Conservation (phyloP, 352 stramenopile species). For the Globisporangium polare region DNA sequence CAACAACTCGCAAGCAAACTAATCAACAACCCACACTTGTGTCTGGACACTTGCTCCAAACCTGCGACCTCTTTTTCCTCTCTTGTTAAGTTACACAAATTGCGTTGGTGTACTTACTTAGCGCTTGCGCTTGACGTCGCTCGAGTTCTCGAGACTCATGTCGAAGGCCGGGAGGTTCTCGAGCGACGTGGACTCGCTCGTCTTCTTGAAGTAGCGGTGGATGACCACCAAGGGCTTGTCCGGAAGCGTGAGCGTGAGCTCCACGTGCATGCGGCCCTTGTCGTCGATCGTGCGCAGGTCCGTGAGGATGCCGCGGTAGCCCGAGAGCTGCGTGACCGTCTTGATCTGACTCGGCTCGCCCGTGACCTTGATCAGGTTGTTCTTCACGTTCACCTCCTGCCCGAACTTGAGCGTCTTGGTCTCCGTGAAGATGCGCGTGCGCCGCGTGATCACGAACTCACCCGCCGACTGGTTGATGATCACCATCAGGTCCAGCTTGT, state of each 20-base stretch:
- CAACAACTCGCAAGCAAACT: neutral
- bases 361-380: slow-evolving; percentile 83
- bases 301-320: slow-evolving; percentile 69
- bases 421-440: slow-evolving; percentile 88
- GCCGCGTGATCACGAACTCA: slow-evolving; percentile 84
- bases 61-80: neutral
- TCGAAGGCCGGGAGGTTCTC: slow-evolving; percentile 87
- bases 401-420: slow-evolving; percentile 87
- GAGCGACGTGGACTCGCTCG: slow-evolving; percentile 81
- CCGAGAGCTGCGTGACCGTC: slow-evolving; percentile 79
- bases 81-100: neutral
- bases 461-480: slow-evolving; percentile 82
- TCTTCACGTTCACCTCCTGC: slow-evolving; percentile 86
- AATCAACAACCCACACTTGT: neutral
- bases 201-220: slow-evolving; percentile 86
- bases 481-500: slow-evolving; percentile 88
- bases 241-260: slow-evolving; percentile 70
- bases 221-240: slow-evolving; percentile 77
- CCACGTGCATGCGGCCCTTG: slow-evolving; percentile 75
- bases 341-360: slow-evolving; percentile 67
- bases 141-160: slow-evolving; percentile 75
- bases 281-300: slow-evolving; percentile 75
- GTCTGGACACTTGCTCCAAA: neutral
- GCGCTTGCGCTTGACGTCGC: slow-evolving; percentile 84
- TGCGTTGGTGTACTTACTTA: slow-evolving; percentile 23